Evolutionary conservation across 208 protist genomes (phyloP), one percentile per base, ranked within the genome.

Genomic region (Crithidia acanthocephali): DNA sequence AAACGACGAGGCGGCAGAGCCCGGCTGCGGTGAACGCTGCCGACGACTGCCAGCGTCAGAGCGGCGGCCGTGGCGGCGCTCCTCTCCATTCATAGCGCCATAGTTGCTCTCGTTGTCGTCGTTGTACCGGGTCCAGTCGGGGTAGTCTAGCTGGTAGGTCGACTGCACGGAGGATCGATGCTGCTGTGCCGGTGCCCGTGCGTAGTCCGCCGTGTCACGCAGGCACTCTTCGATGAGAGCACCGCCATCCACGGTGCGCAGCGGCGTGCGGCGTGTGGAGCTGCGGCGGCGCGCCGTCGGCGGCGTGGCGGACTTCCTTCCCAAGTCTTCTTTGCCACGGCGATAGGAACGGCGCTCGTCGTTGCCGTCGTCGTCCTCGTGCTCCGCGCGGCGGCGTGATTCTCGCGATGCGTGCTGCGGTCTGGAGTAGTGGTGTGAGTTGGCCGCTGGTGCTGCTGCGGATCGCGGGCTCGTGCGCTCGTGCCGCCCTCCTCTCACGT

Each of bases 171-270:
- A 23, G 16, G 62, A 58, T 44, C 62, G 62, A 8, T 35, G 62
- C 47, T 66, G 60, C 45, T 44, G 62, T 30, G 27, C 48, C 9
- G 62, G 22, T 1, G 11, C 33, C 45, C 23, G 25, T 9, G 20
- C 7, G 63, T 61, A 58, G 30, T 18, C 10, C 47, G 11, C 23
- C 42, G 48, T 30, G 40, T 72, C 48, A 18, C 51, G 59, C 23
- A 78, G 28, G 18, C 57, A 68, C 51, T 78, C 59, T 25, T 72
- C 64, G 22, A 72, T 65, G 6, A 78, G 57, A 13, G 58, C 72
- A 30, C 51, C 58, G 44, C 65, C 72, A 51, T 78, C 64, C 52
- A 79, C 16, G 11, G 25, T 2, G 13, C 33, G 47, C 33, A 58
- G 11, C 10, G 62, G 48, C 0, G 30, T 32, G 23, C 47, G 47